Evolutionary conservation across 1,139 yeast species (phyloP), one percentile per base, ranked within the genome.

Genomic region (Candida smagusa): DNA sequence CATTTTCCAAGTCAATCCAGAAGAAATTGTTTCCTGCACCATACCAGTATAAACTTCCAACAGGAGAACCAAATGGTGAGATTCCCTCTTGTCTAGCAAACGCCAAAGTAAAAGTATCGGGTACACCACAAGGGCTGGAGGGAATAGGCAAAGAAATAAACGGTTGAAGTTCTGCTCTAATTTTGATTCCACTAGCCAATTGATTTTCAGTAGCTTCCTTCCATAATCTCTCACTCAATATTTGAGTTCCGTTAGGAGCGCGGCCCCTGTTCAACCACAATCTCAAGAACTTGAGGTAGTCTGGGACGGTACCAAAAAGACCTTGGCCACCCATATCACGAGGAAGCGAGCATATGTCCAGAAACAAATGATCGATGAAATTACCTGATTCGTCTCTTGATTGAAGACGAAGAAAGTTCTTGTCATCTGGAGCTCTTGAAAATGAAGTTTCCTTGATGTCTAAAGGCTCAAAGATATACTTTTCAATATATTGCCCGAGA

Each of bases 311-410:
- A 1, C 75, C 72, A 43, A 61, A 68, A 39, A 68, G 55, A 1
- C 79, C 79, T 36, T 70, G 77, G 12, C 79, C 79, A 7, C 78
- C 79, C 61, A 69, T 59, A 43, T 69, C 72, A n/a, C 66, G 32
- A 3, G 36, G 38, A 22, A 22, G 24, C 21, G 16, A 26, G 22
- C 29, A 32, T 6, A 8, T 11, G 12, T 28, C 24, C 31, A 28
- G 28, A 11, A 31, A n/a, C 4, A 29, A 30, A 4, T 37, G 30
- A 2, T 21, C 13, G 2, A n/a, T 13, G 11, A 35, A 31, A 2
- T n/a, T 43, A 33, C 30, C 49, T 45, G 27, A 43, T 49, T 23
- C 21, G 2, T 12, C 11, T 19, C 37, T 30, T 33, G 49, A 41
- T 38, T 63, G 63, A n/a, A 63, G 38, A 22, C 47, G 53, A 9